Evolutionary conservation across 345 rosid species (phyloP).

Genomic region (Eucalyptus curtisii): DNA sequence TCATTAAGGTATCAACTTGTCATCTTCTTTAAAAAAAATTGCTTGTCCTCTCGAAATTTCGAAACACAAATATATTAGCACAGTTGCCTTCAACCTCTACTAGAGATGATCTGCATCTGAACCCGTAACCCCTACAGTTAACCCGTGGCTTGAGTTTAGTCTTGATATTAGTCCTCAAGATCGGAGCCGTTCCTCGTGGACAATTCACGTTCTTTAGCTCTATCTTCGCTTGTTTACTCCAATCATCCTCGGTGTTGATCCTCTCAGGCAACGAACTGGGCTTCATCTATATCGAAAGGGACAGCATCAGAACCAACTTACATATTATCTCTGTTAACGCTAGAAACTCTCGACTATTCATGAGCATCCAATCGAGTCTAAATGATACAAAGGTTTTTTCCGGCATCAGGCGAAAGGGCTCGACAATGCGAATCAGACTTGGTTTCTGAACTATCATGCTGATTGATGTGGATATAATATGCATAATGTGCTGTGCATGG

Average conservation of each 20-base stretch:
- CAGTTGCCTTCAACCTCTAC: neutral
- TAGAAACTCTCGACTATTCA: neutral
- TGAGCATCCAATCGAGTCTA: neutral
- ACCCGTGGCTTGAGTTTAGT: neutral
- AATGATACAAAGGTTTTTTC: neutral
- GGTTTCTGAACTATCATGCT: neutral
- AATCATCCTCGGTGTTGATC: neutral
- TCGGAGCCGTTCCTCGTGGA: accelerated
- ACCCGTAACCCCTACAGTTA: neutral
- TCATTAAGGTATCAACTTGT: neutral
- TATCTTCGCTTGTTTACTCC: neutral
- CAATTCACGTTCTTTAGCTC: neutral
- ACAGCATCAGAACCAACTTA: neutral
- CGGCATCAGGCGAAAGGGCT: neutral
- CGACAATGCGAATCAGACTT: neutral
- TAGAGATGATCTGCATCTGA: neutral
- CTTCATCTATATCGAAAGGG: neutral
- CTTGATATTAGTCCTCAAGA: neutral
- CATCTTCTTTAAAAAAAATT: neutral
- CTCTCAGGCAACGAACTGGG: neutral
- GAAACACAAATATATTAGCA: neutral
- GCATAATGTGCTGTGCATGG: neutral
- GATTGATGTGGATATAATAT: neutral
- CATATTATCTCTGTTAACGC: accelerated
- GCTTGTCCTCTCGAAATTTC: neutral